Evolutionary conservation across 257 asterid genomes (phyloP).

Genomic region (Anisodus tanguticus): DNA sequence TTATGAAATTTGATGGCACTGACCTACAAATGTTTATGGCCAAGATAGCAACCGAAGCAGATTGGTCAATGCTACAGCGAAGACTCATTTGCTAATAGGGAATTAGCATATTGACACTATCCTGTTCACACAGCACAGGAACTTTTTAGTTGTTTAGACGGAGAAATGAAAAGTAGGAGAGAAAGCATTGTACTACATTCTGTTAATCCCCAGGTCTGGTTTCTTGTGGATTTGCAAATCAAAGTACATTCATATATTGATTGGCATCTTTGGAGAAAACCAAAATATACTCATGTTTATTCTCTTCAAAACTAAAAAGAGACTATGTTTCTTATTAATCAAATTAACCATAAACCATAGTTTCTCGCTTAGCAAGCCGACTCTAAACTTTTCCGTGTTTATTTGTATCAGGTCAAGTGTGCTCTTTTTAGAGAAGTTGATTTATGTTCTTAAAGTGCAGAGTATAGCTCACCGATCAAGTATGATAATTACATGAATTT

Average conservation of each 20-base stretch:
- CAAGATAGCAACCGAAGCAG: neutral
- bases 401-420: neutral
- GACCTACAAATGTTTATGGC: constrained; percentile 1
- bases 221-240: constrained; percentile 16
- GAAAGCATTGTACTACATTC: neutral
- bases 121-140: constrained; percentile 2
- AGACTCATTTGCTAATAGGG: constrained; percentile 1
- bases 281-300: neutral
- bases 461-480: neutral
- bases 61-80: neutral
- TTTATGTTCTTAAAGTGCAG: neutral
- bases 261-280: constrained; percentile 22
- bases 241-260: neutral
- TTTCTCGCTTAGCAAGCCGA: neutral
- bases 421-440: constrained; percentile 3
- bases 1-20: neutral
- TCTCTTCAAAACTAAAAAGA: constrained; percentile 6
- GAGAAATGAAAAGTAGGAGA: neutral
- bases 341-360: neutral
- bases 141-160: neutral
- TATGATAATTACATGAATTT: constrained; percentile 12
- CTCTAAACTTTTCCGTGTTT: neutral
- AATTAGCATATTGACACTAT: constrained; percentile 11
- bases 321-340: neutral
- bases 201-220: neutral